Percentiles rank a stretch among this genome's conserved stretches.
These are phyloP conservation scores for Nicotiana noctiflora DNA, from an alignment of 257 asterid genomes.

Conservation along the genomic window DNA sequence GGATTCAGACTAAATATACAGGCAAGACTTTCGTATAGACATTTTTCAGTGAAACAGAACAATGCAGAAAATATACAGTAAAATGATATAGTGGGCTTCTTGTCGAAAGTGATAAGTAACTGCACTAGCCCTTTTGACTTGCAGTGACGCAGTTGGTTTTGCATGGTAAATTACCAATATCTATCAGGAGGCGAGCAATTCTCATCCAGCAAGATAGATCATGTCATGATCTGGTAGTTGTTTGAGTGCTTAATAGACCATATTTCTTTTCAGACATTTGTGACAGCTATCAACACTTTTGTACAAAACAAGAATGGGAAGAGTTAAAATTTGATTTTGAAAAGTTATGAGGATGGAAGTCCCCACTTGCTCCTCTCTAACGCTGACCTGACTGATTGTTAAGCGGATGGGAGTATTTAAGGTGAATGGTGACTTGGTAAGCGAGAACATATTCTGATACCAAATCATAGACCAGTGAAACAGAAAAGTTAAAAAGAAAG, in stretches of 20 bases:
- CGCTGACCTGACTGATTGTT: background rate
- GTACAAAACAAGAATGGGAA: background rate
- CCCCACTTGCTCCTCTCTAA: background rate
- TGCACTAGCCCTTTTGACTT: background rate
- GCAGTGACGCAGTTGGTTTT: background rate
- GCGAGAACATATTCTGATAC: background rate
- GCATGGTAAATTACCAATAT: background rate
- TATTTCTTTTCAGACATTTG: background rate
- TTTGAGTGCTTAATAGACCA: background rate
- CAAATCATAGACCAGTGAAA: background rate
- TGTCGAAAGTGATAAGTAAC: background rate
- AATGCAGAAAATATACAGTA: background rate
- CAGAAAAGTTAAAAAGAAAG: conserved; percentile 4
- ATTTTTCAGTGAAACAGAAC: background rate
- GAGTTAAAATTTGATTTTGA: background rate
- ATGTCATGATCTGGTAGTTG: background rate
- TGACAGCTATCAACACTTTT: background rate
- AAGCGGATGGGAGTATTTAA: background rate
- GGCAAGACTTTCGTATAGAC: background rate
- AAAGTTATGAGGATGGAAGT: background rate
- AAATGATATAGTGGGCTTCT: background rate
- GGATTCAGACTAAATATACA: background rate
- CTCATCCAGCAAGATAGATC: background rate
- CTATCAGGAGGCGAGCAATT: background rate
- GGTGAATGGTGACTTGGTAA: background rate